Conservation (phyloP, 768 basidiomycete species). For the Lactarius indigo region DNA sequence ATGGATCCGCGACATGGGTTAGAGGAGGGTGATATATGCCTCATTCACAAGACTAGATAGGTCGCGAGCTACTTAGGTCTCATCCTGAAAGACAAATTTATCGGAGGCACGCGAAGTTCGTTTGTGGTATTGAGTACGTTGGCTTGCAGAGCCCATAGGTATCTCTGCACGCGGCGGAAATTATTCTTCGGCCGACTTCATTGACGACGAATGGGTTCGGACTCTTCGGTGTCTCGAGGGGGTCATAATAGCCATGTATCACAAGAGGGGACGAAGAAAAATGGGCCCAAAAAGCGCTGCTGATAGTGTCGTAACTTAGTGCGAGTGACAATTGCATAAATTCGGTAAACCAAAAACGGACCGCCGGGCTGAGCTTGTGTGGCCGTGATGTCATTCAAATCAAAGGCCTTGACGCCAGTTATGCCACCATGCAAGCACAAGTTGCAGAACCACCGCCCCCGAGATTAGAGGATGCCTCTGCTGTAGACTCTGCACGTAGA, state of each 20-base stretch:
- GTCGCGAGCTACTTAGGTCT: conserved; percentile 55
- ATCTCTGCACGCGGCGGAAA: conserved; percentile 69
- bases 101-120: not conserved
- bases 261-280: too few species aligned
- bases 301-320: too few species aligned
- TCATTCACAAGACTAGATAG: conserved; percentile 77
- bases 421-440: conserved; percentile 13
- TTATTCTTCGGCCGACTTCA: conserved; percentile 50
- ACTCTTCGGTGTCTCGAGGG: conserved; percentile 59
- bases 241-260: conserved; percentile 62
- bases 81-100: conserved; percentile 38
- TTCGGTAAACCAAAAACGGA: not conserved
- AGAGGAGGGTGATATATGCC: conserved; percentile 73
- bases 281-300: too few species aligned
- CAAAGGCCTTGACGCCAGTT: not conserved
- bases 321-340: not conserved
- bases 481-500: conserved; percentile 5
- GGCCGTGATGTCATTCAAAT: conserved; percentile 5
- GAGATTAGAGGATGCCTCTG: conserved; percentile 1
- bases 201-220: conserved; percentile 75
- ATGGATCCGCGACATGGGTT: conserved; percentile 71
- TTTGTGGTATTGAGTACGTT: conserved; percentile 37
- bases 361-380: not conserved
- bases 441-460: conserved; percentile 14
- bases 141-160: conserved; percentile 68